Evolutionary conservation across 768 basidiomycete genomes (phyloP).

Genomic region (Auriculariales sp.): DNA sequence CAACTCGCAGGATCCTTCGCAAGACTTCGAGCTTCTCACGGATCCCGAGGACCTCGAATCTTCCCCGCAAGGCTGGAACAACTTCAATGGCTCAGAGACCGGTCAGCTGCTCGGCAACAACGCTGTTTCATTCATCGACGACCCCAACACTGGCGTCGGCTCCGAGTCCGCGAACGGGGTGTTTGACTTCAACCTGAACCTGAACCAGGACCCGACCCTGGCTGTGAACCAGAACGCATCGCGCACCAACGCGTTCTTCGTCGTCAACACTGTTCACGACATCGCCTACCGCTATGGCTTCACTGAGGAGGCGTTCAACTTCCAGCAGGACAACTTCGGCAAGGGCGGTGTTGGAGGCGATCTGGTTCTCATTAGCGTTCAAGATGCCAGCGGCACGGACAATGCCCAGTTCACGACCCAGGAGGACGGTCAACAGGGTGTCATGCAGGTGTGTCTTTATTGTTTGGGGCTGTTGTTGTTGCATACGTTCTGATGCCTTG

Average conservation of each 20-base stretch:
- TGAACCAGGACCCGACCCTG: constrained; percentile 16
- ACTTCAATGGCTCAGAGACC: constrained; percentile 14
- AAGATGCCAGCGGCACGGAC: constrained; percentile 13
- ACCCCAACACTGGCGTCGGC: constrained; percentile 15
- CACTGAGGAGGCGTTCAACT: constrained; percentile 13
- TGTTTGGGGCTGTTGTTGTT: too few relatives aligned
- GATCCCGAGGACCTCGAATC: constrained; percentile 18
- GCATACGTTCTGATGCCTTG: too few relatives aligned
- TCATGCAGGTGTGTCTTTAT: constrained; percentile 33
- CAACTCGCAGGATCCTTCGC: constrained; percentile 2
- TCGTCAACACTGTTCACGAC: constrained; percentile 25
- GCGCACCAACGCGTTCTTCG: constrained; percentile 24
- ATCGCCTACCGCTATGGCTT: constrained; percentile 7
- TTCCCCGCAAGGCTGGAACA: constrained; percentile 26
- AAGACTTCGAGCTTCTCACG: neutral
- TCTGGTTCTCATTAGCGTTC: constrained; percentile 20
- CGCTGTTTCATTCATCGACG: constrained; percentile 12
- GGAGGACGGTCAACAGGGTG: constrained; percentile 21
- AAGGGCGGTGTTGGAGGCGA: constrained; percentile 21
- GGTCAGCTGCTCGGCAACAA: constrained; percentile 22
- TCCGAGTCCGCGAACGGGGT: constrained; percentile 21
- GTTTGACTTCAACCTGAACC: constrained; percentile 12
- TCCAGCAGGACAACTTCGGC: constrained; percentile 25
- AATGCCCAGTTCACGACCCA: constrained; percentile 16
- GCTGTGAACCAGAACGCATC: constrained; percentile 21